Evolutionary conservation across 371 early-diverging fungal species (phyloP).

Genomic region (Saksenaea vasiformis): DNA sequence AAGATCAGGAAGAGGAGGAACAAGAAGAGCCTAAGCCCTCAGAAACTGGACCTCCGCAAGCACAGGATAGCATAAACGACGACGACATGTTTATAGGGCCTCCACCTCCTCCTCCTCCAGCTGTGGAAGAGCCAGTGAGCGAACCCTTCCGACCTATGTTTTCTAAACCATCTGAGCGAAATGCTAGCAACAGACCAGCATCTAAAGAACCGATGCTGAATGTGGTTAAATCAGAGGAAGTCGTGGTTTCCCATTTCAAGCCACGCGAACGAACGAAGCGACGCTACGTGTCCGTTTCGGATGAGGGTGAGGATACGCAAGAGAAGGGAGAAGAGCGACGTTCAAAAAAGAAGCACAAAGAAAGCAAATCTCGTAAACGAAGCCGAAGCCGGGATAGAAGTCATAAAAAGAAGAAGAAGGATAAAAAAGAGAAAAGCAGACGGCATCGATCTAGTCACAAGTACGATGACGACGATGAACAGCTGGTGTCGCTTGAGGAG

Average conservation of each 20-base stretch:
- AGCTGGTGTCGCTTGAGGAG: neutral
- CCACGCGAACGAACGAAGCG: conserved; percentile 25
- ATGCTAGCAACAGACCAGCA: conserved; percentile 7
- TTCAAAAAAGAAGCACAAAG: conserved; percentile 21
- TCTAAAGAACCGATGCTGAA: conserved; percentile 8
- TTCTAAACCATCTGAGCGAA: conserved; percentile 23
- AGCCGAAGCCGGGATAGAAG: conserved; percentile 18
- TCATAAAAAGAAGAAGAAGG: conserved; percentile 16
- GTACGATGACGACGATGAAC: conserved; percentile 10
- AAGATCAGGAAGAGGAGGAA: conserved; percentile 44
- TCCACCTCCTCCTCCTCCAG: conserved; percentile 29
- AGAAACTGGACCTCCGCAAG: neutral
- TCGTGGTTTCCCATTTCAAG: conserved; percentile 44
- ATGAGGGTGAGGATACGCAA: conserved; percentile 27
- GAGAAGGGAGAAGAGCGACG: conserved; percentile 28
- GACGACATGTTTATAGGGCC: conserved; percentile 40
- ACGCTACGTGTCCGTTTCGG: conserved; percentile 35
- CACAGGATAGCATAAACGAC: conserved; percentile 7
- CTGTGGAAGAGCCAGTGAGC: conserved; percentile 3
- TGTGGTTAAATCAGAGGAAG: conserved; percentile 33
- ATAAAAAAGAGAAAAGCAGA: conserved; percentile 18
- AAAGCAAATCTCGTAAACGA: conserved; percentile 19
- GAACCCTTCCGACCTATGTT: conserved; percentile 50
- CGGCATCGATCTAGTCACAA: neutral
- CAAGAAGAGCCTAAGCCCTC: neutral